Evolutionary conservation across 768 basidiomycete genomes (phyloP).

Genomic region (Suillus tomentosus): DNA sequence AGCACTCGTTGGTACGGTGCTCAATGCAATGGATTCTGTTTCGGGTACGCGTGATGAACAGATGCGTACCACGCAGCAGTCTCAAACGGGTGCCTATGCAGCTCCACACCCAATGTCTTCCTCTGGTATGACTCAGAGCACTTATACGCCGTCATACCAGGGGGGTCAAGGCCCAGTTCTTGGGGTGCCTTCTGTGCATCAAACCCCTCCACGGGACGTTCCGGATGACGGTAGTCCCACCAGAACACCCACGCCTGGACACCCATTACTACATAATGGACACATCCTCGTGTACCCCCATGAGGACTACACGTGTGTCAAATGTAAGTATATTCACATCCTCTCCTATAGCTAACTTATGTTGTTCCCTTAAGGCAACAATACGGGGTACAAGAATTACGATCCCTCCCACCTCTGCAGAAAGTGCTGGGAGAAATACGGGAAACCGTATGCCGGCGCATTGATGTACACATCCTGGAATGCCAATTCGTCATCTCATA

Average conservation of each 20-base stretch:
- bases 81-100: conserved; percentile 26
- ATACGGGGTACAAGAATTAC: conserved; percentile 71
- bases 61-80: conserved; percentile 13
- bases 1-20: conserved; percentile 27
- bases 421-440: conserved; percentile 75
- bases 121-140: conserved; percentile 1
- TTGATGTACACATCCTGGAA: conserved; percentile 54
- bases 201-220: conserved; percentile 10
- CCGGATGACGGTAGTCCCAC: conserved; percentile 67
- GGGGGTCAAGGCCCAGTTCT: background rate
- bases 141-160: conserved; percentile 19
- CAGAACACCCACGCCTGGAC: conserved; percentile 60
- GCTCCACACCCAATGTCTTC: conserved; percentile 13
- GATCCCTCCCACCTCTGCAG: conserved; percentile 71
- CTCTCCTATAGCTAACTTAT: conserved; percentile 2
- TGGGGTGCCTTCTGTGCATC: conserved; percentile 5
- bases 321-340: conserved; percentile 50
- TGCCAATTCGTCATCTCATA: conserved; percentile 19
- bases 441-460: conserved; percentile 60
- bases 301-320: conserved; percentile 57
- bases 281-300: conserved; percentile 68
- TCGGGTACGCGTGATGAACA: conserved; percentile 28
- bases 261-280: conserved; percentile 63
- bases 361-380: conserved; percentile 52
- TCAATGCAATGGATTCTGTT: conserved; percentile 31